phyloP scores from a whole-genome alignment of 1,284 basidiomycete species.

The Jaminaea rosea region DNA sequence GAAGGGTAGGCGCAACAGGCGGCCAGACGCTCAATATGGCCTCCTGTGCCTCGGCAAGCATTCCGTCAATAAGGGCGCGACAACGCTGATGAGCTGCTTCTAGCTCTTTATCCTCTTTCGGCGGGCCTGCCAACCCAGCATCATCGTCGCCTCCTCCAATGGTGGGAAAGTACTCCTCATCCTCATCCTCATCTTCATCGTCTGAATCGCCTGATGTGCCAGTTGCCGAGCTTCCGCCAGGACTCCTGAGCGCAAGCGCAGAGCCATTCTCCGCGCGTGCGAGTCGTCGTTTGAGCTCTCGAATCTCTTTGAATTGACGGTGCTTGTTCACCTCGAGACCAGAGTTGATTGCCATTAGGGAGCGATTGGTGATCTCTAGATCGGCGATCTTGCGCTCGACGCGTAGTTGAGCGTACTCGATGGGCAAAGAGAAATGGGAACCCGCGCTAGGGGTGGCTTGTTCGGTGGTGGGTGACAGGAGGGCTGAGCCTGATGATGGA shows the following conservation, averaged over 20 bases:
- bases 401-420: constrained; percentile 31
- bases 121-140: constrained; percentile 1
- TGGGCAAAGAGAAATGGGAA: neutral
- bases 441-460: neutral
- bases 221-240: neutral
- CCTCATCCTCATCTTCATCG: constrained; percentile 9
- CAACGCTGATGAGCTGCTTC: constrained; percentile 27
- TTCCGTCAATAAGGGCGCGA: constrained; percentile 21
- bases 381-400: constrained; percentile 47
- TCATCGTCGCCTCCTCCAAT: constrained; percentile 20
- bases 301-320: constrained; percentile 48
- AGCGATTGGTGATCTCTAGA: constrained; percentile 50
- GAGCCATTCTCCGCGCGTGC: constrained; percentile 15
- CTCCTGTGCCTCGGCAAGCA: constrained; percentile 24
- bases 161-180: constrained; percentile 14
- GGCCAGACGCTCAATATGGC: too few species aligned
- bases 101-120: constrained; percentile 26
- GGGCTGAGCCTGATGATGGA: neutral
- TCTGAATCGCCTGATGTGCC: neutral
- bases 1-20: too few species aligned
- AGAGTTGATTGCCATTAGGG: constrained; percentile 49
- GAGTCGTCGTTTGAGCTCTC: constrained; percentile 34
- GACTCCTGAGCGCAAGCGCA: neutral
- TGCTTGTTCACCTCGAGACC: constrained; percentile 48
- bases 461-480: neutral